Evolutionary conservation across 2,329 filamentous ascomycete species (phyloP).

Genomic region (Colletotrichum liriopes): DNA sequence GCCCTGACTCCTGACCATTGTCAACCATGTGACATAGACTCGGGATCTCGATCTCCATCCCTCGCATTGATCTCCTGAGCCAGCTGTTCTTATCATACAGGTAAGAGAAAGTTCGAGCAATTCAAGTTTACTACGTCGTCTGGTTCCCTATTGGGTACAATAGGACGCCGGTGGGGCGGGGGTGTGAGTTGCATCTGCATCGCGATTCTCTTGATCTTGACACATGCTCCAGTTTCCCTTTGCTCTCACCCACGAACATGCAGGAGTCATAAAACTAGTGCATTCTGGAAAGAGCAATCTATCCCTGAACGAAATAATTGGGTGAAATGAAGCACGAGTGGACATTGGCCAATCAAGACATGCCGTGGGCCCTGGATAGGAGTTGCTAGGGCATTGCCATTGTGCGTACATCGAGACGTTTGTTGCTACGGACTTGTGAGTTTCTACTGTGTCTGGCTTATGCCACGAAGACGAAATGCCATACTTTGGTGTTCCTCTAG

Average conservation of each 20-base stretch:
- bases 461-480: no score
- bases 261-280: neutral
- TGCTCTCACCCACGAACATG: neutral
- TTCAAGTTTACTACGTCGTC: neutral
- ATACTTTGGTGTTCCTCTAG: neutral
- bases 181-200: neutral
- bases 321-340: no score
- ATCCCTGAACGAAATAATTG: neutral
- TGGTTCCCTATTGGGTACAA: neutral
- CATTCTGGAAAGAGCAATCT: neutral
- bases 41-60: neutral
- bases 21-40: conserved; percentile 1
- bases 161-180: no score
- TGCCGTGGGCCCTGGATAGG: neutral
- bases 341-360: neutral
- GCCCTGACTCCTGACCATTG: neutral
- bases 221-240: neutral
- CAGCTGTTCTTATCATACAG: no score
- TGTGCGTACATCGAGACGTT: neutral
- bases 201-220: neutral
- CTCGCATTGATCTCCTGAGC: neutral
- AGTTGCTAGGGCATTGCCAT: neutral
- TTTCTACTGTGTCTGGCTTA: neutral
- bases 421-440: neutral
- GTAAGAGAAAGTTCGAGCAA: neutral